Percentiles rank a stretch among this genome's conserved stretches.
These are phyloP conservation scores for Boletus eberwhitei DNA, from an alignment of 768 basidiomycete genomes.

Conservation along the genomic window DNA sequence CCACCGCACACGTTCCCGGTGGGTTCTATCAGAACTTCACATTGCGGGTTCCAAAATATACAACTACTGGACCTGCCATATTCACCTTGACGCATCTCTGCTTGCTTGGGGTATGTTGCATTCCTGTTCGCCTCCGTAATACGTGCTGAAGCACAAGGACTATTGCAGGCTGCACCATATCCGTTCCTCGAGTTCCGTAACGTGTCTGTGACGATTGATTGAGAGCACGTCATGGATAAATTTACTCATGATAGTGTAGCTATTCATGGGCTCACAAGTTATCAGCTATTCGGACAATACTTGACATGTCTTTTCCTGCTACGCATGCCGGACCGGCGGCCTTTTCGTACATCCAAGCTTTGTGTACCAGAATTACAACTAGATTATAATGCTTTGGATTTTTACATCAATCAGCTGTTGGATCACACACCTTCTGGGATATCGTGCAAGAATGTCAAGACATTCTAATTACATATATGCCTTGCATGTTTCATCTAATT, in stretches of 20 bases:
- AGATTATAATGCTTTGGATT: too few species aligned
- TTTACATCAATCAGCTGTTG: too few species aligned
- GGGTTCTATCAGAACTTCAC: conserved; percentile 31
- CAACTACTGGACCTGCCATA: conserved; percentile 20
- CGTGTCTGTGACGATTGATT: conserved; percentile 17
- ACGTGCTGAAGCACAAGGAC: neutral
- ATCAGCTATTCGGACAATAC: neutral
- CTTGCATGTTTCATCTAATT: too few species aligned
- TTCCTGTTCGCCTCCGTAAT: neutral
- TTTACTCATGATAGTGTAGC: neutral
- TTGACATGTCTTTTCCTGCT: neutral
- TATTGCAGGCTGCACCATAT: conserved; percentile 17
- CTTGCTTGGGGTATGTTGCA: conserved; percentile 26
- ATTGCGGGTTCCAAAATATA: conserved; percentile 9
- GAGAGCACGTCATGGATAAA: neutral
- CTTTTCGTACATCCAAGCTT: too few species aligned
- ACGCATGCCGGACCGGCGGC: too few species aligned
- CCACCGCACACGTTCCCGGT: conserved; percentile 12
- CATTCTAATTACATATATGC: too few species aligned
- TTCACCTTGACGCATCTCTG: conserved; percentile 31
- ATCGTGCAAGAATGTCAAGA: too few species aligned
- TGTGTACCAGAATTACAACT: too few species aligned
- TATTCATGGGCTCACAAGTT: neutral
- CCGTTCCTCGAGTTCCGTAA: conserved; percentile 31
- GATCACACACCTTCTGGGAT: too few species aligned